phyloP scores from a whole-genome alignment of 2,329 filamentous ascomycete genomes.

The Coniochaeta ligniaria region DNA sequence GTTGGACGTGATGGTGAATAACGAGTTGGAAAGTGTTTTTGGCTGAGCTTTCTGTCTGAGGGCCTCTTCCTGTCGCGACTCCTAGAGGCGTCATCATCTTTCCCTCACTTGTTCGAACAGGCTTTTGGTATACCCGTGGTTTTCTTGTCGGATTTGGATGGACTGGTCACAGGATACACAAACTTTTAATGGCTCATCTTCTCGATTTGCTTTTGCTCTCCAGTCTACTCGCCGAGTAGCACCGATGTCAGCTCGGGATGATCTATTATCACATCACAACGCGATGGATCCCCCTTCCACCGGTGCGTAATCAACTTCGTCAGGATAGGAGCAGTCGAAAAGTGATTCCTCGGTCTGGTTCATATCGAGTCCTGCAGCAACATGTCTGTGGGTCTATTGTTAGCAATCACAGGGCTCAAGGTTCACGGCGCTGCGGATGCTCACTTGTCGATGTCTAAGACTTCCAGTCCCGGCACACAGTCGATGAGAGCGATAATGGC shows the following conservation, averaged over 20 bases:
- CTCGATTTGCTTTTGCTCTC: neutral
- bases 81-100: neutral
- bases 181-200: neutral
- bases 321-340: conserved; percentile 21
- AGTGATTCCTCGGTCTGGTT: conserved; percentile 42
- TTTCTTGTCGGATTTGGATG: neutral
- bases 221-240: neutral
- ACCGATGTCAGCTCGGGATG: neutral
- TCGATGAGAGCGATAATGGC: conserved; percentile 41
- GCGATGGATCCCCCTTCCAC: conserved; percentile 11
- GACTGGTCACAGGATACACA: neutral
- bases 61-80: neutral
- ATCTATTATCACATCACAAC: neutral
- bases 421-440: conserved; percentile 8
- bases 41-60: conserved; percentile 5
- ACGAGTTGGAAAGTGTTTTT: conserved; percentile 17
- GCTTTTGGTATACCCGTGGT: neutral
- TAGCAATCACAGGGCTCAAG: neutral
- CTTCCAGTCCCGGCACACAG: conserved; percentile 43
- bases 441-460: conserved; percentile 44
- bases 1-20: conserved; percentile 32
- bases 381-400: conserved; percentile 24
- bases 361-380: conserved; percentile 39
- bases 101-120: neutral
- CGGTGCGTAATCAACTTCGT: conserved; percentile 15